Evolutionary conservation across 2,329 filamentous ascomycete genomes (phyloP).

Genomic region (Scedosporium boydii): DNA sequence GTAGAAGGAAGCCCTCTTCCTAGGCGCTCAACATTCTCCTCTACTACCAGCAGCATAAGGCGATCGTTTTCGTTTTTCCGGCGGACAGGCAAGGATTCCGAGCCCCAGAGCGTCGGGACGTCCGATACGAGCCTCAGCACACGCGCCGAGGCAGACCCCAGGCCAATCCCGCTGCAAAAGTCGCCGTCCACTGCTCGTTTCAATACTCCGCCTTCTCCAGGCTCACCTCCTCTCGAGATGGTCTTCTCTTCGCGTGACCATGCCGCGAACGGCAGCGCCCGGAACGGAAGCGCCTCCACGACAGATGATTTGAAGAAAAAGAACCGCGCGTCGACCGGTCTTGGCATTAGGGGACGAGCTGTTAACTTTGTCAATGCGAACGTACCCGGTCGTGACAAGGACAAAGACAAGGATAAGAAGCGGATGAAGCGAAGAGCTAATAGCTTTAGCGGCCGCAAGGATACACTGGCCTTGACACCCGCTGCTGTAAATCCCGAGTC

Average conservation of each 20-base stretch:
- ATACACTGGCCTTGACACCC: background rate
- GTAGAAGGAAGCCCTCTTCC: background rate
- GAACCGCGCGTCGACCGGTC: conserved; percentile 39
- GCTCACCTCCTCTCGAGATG: conserved; percentile 32
- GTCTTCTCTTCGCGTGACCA: conserved; percentile 17
- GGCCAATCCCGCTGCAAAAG: conserved; percentile 33
- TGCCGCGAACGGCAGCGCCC: conserved; percentile 13
- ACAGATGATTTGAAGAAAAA: conserved; percentile 40
- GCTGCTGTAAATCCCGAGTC: conserved; percentile 2
- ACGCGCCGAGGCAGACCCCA: background rate
- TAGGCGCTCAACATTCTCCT: conserved; percentile 3
- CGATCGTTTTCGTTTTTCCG: conserved; percentile 5
- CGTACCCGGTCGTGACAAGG: conserved; percentile 5
- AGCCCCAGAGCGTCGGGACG: background rate
- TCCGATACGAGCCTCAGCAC: conserved; percentile 1
- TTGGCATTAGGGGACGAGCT: conserved; percentile 36
- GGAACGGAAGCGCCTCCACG: conserved; percentile 23
- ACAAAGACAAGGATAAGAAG: conserved; percentile 12
- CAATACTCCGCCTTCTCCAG: conserved; percentile 41
- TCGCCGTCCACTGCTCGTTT: conserved; percentile 36
- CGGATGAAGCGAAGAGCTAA: conserved; percentile 28
- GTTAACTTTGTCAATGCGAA: conserved; percentile 35
- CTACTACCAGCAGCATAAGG: background rate
- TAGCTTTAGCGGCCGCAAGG: conserved; percentile 35
- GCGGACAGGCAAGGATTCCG: background rate